phyloP scores from a whole-genome alignment of 345 rosid species.

The Odontarrhena argentea region DNA sequence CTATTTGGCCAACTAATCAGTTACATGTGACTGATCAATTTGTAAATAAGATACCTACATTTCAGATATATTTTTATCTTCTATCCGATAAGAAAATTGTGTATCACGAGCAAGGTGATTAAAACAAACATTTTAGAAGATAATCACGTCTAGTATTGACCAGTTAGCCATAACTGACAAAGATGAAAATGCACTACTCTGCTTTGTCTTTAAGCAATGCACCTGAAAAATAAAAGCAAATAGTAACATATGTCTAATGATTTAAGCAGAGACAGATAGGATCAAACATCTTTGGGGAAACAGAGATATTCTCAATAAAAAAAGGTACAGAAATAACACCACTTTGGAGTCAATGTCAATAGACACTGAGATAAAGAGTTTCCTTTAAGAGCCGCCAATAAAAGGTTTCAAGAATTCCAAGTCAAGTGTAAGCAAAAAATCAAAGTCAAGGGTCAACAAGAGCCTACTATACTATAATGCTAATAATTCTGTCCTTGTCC shows the following conservation, averaged over 20 bases:
- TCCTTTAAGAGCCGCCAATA: constrained; percentile 18
- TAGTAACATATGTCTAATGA: not conserved
- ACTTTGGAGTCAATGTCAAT: not conserved
- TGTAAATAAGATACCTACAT: constrained; percentile 6
- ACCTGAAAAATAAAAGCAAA: not conserved
- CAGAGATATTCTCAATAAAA: not conserved
- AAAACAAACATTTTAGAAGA: constrained; percentile 1
- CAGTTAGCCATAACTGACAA: constrained; percentile 5
- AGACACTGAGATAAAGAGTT: not conserved
- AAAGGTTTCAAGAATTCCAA: constrained; percentile 22
- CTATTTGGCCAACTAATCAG: not conserved
- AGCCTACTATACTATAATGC: constrained; percentile 22
- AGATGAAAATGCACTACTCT: constrained; percentile 4
- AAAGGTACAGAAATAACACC: not conserved
- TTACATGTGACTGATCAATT: constrained; percentile 8
- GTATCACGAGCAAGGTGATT: constrained; percentile 6
- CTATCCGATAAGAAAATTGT: not conserved
- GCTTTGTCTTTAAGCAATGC: not conserved
- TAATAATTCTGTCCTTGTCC: not conserved
- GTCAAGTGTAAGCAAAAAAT: constrained; percentile 23
- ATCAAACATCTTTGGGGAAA: not conserved
- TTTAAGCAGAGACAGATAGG: not conserved
- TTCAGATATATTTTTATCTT: not conserved
- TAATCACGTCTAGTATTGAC: not conserved
- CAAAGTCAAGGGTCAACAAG: constrained; percentile 34